These are phyloP conservation scores for Arbutus unedo DNA, from an alignment of 148 eudicot species.

Conservation along the genomic window DNA sequence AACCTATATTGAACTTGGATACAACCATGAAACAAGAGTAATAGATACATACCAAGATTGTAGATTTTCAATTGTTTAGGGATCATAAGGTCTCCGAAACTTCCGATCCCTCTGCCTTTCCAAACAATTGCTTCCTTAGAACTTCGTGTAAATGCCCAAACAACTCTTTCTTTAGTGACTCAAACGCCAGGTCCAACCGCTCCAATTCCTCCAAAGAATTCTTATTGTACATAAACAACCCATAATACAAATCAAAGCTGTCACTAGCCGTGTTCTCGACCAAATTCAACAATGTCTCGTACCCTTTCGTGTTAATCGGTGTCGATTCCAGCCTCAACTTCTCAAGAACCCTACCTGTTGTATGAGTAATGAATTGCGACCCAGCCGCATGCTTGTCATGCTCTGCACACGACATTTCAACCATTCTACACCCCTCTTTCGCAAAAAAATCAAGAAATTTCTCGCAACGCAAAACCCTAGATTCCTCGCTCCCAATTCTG, in stretches of 20 bases:
- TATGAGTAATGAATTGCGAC: constrained; percentile 83
- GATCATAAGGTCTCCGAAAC: not conserved
- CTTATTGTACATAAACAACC: constrained; percentile 80
- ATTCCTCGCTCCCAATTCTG: constrained; percentile 49
- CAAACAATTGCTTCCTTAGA: constrained; percentile 69
- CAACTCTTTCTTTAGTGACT: constrained; percentile 69
- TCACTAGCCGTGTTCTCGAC: constrained; percentile 79
- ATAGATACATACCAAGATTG: not conserved
- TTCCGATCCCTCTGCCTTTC: constrained; percentile 30
- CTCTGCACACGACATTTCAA: constrained; percentile 81
- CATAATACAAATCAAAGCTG: constrained; percentile 87
- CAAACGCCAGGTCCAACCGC: constrained; percentile 75
- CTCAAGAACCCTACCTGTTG: constrained; percentile 73
- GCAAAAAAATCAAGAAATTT: constrained; percentile 57
- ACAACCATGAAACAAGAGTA: not conserved
- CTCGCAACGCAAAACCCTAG: constrained; percentile 57
- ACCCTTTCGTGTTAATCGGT: constrained; percentile 82
- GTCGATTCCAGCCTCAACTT: constrained; percentile 53
- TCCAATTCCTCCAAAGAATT: constrained; percentile 81
- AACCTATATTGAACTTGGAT: not conserved
- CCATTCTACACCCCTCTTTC: constrained; percentile 79
- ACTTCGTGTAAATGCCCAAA: constrained; percentile 75
- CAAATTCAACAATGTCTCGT: constrained; percentile 81
- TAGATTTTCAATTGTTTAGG: not conserved
- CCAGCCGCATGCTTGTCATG: constrained; percentile 77